Percentiles rank a stretch among this genome's conserved stretches.
Conservation (phyloP, 495 filamentous ascomycete genomes). For the Neurospora sp. region DNA sequence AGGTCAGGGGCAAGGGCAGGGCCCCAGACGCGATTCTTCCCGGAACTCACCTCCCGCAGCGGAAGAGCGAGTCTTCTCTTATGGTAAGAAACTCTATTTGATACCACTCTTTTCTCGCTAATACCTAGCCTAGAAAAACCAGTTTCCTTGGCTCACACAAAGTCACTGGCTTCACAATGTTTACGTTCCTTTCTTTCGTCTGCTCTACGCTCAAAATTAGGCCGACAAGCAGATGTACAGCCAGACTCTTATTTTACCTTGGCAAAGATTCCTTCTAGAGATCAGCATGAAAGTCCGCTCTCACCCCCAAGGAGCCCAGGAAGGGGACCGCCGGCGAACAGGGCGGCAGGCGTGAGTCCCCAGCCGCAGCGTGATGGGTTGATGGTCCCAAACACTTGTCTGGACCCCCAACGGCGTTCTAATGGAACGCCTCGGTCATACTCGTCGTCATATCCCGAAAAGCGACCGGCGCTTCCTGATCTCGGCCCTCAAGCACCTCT, state of each 20-base stretch:
- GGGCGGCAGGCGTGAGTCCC: background rate
- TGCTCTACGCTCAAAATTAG: slow-evolving; percentile 3
- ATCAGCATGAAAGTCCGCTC: background rate
- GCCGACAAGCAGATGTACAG: background rate
- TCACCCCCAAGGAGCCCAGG: background rate
- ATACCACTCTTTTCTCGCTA: background rate
- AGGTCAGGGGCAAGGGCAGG: slow-evolving; percentile 2
- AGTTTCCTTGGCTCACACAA: slow-evolving; percentile 24
- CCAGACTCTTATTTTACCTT: background rate
- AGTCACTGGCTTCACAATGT: slow-evolving; percentile 18
- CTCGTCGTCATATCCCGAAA: slow-evolving; percentile 32
- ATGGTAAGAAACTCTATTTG: background rate
- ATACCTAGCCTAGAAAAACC: slow-evolving; percentile 6
- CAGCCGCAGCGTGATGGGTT: background rate
- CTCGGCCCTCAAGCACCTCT: background rate
- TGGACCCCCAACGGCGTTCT: slow-evolving; percentile 19
- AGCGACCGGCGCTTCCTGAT: slow-evolving; percentile 10
- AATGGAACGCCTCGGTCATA: slow-evolving; percentile 20
- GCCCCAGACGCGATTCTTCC: slow-evolving; percentile 2
- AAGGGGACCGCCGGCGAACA: background rate
- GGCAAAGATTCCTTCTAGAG: background rate
- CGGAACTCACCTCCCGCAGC: background rate
- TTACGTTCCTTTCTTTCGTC: slow-evolving; percentile 16
- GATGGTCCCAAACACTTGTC: slow-evolving; percentile 10
- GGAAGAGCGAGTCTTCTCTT: slow-evolving; percentile 6